A percentile compares a stretch with the other conserved stretches of the same genome.
Conservation (phyloP, 495 filamentous ascomycete genomes). For the Xylaria grammica region DNA sequence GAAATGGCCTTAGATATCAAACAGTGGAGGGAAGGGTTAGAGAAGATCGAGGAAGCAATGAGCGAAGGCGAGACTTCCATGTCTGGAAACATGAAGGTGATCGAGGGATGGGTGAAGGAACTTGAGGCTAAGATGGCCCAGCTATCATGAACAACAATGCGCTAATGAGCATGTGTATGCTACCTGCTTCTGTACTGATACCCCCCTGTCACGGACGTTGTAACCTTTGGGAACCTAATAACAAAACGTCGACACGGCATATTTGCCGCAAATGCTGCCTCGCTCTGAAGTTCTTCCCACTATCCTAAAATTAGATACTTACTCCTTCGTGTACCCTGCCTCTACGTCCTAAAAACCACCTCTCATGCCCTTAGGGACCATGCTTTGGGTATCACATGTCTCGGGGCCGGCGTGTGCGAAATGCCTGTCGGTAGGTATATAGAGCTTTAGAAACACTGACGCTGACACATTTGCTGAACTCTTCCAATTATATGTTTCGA, state of each 20-base stretch:
- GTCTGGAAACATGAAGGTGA: constrained; percentile 74
- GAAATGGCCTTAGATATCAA: constrained; percentile 84
- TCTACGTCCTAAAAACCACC: no score
- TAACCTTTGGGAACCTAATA: constrained; percentile 4
- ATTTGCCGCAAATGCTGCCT: not conserved
- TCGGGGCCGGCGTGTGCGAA: no score
- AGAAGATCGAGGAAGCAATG: constrained; percentile 77
- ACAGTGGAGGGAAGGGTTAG: constrained; percentile 83
- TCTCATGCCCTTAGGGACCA: no score
- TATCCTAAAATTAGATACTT: no score
- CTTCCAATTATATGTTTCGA: no score
- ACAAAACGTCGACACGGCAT: not conserved
- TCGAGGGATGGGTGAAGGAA: constrained; percentile 88
- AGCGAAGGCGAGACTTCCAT: constrained; percentile 70
- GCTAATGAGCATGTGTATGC: not conserved
- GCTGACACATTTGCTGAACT: no score
- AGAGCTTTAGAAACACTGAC: no score
- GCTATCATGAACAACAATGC: constrained; percentile 42
- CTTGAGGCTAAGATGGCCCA: constrained; percentile 76
- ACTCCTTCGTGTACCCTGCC: no score
- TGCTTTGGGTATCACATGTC: no score
- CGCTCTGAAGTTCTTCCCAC: not conserved
- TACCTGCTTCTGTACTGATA: constrained; percentile 21
- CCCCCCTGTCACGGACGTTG: constrained; percentile 9
- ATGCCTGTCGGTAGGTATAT: no score